Base-by-base conservation (phyloP, 805 yeast species). In the Saturnispora galanensis region DNA sequence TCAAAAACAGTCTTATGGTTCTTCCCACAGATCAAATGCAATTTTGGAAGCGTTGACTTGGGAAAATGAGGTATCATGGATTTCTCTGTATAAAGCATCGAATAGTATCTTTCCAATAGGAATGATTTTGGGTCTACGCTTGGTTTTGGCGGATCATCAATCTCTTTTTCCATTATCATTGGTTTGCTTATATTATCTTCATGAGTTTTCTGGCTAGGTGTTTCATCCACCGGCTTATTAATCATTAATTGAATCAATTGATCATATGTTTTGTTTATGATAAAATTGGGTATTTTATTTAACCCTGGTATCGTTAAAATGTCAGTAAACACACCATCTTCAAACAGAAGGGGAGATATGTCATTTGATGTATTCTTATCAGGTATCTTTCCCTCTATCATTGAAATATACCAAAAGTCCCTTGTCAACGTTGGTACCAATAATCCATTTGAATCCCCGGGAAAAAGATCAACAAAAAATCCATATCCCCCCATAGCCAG, bases 31-130 rank as follows among this genome's bases (percentile, higher is more conserved):
- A 62, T 45, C 1, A 59, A 42, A 34, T 57, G 55, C 17, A 62
- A 48, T 36, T 63, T 53, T 0, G 66, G 57, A 6, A 63, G 38
- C 1, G 64, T 53, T 2, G 64, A 59, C 42, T 63, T 63, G 3
- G 59, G 50, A 37, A 63, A 62, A 39, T 54, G 55, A 42, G 59
- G 60, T 6, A 62, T 29, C 10, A 62, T 59, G 3, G 52, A 50
- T 2, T 58, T 46, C n/a, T 44, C 41, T 15, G 47, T 50, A 47
- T 62, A 63, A 4, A 63, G 47, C 7, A 56, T 51, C 1, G 58
- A 46, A 29, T 52, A 56, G 42, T 63, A 63, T 11, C 59, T 38
- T 18, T 59, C 58, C 1, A 49, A 41, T 3, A 63, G 41, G 37
- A 57, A 62, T 36, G 54, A 49, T 4, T 42, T 46, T 2, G 66